Percentiles rank a stretch among this genome's conserved stretches.
phyloP scores from a whole-genome alignment of 495 filamentous ascomycete genomes.

The Lineolata rhizophorae region DNA sequence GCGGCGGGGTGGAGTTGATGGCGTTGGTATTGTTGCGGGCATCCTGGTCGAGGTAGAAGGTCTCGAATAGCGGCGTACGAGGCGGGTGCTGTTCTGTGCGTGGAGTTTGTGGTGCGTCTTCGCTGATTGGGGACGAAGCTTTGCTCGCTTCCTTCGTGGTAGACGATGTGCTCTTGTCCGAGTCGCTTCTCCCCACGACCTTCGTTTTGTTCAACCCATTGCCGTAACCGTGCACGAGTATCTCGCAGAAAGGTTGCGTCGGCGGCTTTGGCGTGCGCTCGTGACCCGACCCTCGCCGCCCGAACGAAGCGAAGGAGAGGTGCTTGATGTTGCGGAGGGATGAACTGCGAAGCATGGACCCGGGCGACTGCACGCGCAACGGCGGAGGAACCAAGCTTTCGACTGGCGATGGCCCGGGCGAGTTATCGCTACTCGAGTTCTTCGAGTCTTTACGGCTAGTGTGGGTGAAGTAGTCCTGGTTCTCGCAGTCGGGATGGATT shows the following conservation, averaged over 20 bases:
- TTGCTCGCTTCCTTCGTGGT: too few species aligned
- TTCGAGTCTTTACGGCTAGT: too few species aligned
- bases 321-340: slow-evolving; percentile 8
- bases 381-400: slow-evolving; percentile 8
- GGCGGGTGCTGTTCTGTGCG: too few species aligned
- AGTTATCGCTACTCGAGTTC: slow-evolving; percentile 5
- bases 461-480: slow-evolving; percentile 17
- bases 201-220: slow-evolving; percentile 16
- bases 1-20: too few species aligned
- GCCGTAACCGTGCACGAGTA: slow-evolving; percentile 16
- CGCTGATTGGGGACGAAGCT: too few species aligned
- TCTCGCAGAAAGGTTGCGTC: slow-evolving; percentile 11
- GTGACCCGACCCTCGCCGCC: slow-evolving; percentile 9
- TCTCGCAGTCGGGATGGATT: slow-evolving; percentile 20
- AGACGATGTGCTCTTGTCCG: too few species aligned
- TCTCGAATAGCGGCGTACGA: too few species aligned
- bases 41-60: too few species aligned
- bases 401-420: slow-evolving; percentile 5
- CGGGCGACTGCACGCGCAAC: neutral
- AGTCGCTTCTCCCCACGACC: too few species aligned
- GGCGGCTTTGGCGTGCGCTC: slow-evolving; percentile 2
- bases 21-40: too few species aligned
- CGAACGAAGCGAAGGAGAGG: slow-evolving; percentile 7
- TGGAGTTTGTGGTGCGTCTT: too few species aligned
- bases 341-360: slow-evolving; percentile 4